Percentiles rank a stretch among this genome's conserved stretches.
phyloP scores from a whole-genome alignment of 768 basidiomycete genomes.

The Lactarius deliciosus region DNA sequence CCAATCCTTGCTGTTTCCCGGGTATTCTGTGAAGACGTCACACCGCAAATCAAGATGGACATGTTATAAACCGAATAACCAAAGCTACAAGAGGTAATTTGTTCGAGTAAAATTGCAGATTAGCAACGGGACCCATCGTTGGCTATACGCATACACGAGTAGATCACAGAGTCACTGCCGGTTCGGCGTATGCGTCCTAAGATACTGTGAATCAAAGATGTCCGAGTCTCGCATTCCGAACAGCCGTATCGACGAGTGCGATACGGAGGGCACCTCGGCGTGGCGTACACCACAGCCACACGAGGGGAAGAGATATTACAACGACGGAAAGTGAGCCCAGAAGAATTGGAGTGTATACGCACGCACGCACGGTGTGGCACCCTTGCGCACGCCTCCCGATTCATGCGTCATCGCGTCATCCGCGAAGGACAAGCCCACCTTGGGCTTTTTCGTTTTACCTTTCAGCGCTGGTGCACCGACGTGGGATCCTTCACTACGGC shows the following conservation, averaged over 20 bases:
- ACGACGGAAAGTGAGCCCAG: background rate
- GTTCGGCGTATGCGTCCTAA: background rate
- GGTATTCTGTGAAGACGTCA: background rate
- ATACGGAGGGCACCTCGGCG: background rate
- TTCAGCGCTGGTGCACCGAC: slow-evolving; percentile 35
- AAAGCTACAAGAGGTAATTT: background rate
- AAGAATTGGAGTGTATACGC: background rate
- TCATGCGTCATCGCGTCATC: slow-evolving; percentile 59
- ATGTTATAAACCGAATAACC: background rate
- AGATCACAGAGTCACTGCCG: background rate
- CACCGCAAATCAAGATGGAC: background rate
- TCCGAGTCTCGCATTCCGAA: background rate
- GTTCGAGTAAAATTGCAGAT: background rate
- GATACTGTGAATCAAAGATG: background rate
- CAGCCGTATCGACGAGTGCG: background rate
- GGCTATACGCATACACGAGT: background rate
- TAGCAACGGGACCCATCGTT: background rate
- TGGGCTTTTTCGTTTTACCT: slow-evolving; percentile 55
- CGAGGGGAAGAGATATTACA: background rate
- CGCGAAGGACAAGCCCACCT: slow-evolving; percentile 54
- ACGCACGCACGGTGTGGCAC: background rate
- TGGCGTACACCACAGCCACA: background rate
- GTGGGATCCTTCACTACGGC: slow-evolving; percentile 33
- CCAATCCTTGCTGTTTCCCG: too few species aligned
- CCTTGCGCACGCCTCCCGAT: background rate